Conservation (phyloP, 1,139 yeast species). For the Pneumocystis sp. region DNA sequence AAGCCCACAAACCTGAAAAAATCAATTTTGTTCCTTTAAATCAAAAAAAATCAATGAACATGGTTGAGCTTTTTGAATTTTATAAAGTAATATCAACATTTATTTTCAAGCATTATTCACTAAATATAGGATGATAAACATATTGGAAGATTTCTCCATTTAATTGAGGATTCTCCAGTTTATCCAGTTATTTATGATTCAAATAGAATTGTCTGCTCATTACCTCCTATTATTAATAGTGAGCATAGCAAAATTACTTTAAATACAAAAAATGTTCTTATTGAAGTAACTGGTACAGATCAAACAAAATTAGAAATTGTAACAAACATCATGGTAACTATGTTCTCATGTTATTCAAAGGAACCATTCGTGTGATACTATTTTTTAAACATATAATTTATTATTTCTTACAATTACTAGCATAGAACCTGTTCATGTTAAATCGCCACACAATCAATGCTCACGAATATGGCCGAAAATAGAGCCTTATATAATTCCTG, state of each 20-base stretch:
- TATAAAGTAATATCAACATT: constrained; percentile 34
- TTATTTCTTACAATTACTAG: constrained; percentile 18
- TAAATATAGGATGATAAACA: constrained; percentile 49
- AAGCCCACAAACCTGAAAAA: constrained; percentile 67
- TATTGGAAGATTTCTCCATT: constrained; percentile 72
- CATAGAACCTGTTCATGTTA: constrained; percentile 75
- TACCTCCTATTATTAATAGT: constrained; percentile 96
- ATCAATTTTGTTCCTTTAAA: constrained; percentile 73
- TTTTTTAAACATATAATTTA: constrained; percentile 26
- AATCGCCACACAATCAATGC: constrained; percentile 69
- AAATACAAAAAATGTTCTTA: constrained; percentile 73
- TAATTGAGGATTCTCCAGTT: constrained; percentile 77
- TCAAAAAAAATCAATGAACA: constrained; percentile 64
- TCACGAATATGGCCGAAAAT: constrained; percentile 66
- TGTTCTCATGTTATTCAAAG: constrained; percentile 79
- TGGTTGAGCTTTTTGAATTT: constrained; percentile 69
- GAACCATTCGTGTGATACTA: constrained; percentile 32
- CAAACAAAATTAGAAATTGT: constrained; percentile 84
- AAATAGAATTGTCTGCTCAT: constrained; percentile 63
- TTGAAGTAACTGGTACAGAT: constrained; percentile 93
- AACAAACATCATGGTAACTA: constrained; percentile 79
- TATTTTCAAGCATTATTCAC: background rate
- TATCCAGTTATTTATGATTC: constrained; percentile 82
- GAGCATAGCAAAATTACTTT: constrained; percentile 77
- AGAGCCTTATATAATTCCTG: constrained; percentile 49